phyloP scores from a whole-genome alignment of 495 filamentous ascomycete genomes.

The Xylaria venustula region DNA sequence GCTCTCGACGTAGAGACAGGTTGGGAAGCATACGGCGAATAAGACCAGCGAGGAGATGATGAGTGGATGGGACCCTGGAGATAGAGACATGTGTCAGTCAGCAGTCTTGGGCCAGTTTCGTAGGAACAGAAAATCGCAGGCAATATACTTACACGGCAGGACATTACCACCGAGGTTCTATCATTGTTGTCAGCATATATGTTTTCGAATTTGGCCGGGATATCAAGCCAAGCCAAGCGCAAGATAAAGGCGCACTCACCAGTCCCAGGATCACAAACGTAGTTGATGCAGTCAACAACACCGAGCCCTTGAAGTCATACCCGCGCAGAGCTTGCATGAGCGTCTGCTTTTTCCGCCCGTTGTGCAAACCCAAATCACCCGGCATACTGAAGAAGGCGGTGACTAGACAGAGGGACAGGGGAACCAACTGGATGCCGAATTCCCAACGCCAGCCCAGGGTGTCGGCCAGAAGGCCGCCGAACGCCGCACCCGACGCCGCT shows the following conservation, averaged over 20 bases:
- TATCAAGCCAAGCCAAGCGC: too few species aligned
- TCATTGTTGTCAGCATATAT: not conserved
- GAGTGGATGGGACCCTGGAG: slow-evolving; percentile 62
- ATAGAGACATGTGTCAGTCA: not conserved
- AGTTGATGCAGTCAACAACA: slow-evolving; percentile 61
- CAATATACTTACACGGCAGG: slow-evolving; percentile 47
- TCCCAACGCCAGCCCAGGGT: slow-evolving; percentile 73
- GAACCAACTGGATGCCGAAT: slow-evolving; percentile 64
- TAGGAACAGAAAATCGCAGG: not conserved
- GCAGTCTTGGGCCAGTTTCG: too few species aligned
- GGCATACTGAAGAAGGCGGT: slow-evolving; percentile 60
- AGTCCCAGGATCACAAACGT: slow-evolving; percentile 71
- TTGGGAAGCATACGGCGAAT: slow-evolving; percentile 52
- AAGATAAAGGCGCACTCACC: slow-evolving; percentile 40
- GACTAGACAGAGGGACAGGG: slow-evolving; percentile 58
- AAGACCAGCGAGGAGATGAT: slow-evolving; percentile 61
- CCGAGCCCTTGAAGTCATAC: slow-evolving; percentile 68
- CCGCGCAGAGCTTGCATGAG: slow-evolving; percentile 58
- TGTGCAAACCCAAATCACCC: slow-evolving; percentile 53
- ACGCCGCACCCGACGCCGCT: slow-evolving; percentile 64
- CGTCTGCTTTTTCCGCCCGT: slow-evolving; percentile 42
- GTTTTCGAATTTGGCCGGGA: too few species aligned
- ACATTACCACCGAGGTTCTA: slow-evolving; percentile 77
- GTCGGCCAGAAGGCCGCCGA: slow-evolving; percentile 74
- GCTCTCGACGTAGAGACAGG: slow-evolving; percentile 64